Evolutionary conservation across 139 green algal genomes (phyloP).

Genomic region (Edaphochlamys debaryana): DNA sequence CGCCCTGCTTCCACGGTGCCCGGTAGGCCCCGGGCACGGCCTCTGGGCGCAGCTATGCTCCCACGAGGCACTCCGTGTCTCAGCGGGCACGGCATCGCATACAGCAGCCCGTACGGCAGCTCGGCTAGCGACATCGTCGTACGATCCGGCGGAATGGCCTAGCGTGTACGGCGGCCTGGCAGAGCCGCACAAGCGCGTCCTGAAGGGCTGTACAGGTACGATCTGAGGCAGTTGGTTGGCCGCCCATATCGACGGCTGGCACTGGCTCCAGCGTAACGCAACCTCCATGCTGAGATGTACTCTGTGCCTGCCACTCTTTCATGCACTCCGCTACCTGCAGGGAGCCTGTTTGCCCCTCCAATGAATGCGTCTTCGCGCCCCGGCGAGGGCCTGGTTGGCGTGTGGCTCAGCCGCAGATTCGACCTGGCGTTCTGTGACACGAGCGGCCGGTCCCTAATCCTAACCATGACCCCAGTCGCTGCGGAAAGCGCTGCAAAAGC

Average conservation of each 20-base stretch:
- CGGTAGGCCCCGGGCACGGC: background rate
- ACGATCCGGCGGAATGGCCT: conserved; percentile 19
- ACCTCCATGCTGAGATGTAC: no score
- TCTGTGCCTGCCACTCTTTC: background rate
- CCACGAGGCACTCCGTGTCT: background rate
- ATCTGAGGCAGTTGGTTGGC: no score
- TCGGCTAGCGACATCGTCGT: background rate
- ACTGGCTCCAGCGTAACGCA: background rate
- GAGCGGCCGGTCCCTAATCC: background rate
- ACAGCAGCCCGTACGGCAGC: background rate
- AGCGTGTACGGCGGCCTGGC: conserved; percentile 28
- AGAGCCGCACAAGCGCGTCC: conserved; percentile 19
- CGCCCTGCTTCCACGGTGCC: background rate
- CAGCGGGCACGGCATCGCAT: background rate
- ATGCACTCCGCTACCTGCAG: background rate
- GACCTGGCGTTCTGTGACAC: conserved; percentile 4
- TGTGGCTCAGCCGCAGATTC: background rate
- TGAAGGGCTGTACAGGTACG: conserved; percentile 29
- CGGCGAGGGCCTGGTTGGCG: conserved; percentile 4
- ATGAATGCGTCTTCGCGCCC: background rate
- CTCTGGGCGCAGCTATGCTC: background rate
- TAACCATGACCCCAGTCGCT: background rate
- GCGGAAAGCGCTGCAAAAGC: background rate
- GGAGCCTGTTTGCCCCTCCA: conserved; percentile 7
- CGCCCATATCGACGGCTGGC: background rate